A percentile compares a stretch with the other conserved stretches of the same genome.
These are phyloP conservation scores for Aspergillus olivimuriae DNA, from an alignment of 495 filamentous ascomycete genomes.

Conservation along the genomic window DNA sequence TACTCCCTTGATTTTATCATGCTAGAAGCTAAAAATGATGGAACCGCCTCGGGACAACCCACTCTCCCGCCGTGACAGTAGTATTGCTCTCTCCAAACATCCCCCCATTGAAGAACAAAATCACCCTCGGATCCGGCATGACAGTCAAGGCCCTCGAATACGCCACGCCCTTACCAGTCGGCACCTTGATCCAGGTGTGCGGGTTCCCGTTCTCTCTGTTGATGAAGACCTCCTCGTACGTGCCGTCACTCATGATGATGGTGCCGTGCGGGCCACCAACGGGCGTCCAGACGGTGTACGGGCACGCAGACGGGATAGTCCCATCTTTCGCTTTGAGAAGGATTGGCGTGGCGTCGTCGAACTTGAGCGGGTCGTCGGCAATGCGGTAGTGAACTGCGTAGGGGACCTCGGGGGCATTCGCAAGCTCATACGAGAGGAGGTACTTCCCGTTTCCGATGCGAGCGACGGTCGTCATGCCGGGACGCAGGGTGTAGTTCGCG, in stretches of 20 bases:
- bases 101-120: slow-evolving; percentile 8
- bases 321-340: slow-evolving; percentile 3
- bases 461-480: slow-evolving; percentile 2
- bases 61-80: too few species aligned
- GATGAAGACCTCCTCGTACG: slow-evolving; percentile 3
- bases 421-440: slow-evolving; percentile 4
- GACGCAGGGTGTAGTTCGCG: neutral
- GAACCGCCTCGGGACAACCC: too few species aligned
- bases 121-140: slow-evolving; percentile 4
- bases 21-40: too few species aligned
- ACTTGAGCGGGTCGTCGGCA: neutral
- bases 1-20: too few species aligned
- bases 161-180: slow-evolving; percentile 1
- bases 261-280: slow-evolving; percentile 2
- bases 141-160: slow-evolving; percentile 10
- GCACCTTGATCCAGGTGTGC: slow-evolving; percentile 5
- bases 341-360: neutral
- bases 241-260: slow-evolving; percentile 3
- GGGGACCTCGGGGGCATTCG: too few species aligned
- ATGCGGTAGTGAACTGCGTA: slow-evolving; percentile 5
- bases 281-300: slow-evolving; percentile 6
- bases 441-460: slow-evolving; percentile 1
- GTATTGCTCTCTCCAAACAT: too few species aligned
- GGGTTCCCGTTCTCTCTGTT: slow-evolving; percentile 6
- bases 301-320: neutral